A percentile compares a stretch with the other conserved stretches of the same genome.
phyloP scores from a whole-genome alignment of 352 stramenopile genomes.

The Achlya hypogyna region DNA sequence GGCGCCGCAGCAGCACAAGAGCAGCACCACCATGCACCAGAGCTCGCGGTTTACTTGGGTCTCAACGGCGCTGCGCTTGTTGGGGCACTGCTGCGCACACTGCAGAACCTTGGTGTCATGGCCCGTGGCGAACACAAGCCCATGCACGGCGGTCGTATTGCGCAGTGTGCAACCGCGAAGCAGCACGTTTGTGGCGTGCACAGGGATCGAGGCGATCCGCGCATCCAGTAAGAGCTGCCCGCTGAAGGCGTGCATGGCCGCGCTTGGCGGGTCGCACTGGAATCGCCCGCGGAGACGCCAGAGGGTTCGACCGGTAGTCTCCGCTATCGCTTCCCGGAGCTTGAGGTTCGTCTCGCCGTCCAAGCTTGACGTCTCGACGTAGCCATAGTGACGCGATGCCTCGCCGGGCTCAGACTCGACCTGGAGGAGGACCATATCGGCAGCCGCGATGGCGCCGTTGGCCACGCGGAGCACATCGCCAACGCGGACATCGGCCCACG shows the following conservation, averaged over 20 bases:
- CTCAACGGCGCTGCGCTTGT: constrained; percentile 81
- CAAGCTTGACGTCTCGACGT: constrained; percentile 82
- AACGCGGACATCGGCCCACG: constrained; percentile 70
- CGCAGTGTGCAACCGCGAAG: constrained; percentile 88
- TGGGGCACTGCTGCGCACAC: constrained; percentile 56
- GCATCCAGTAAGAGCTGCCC: constrained; percentile 34
- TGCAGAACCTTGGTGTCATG: constrained; percentile 82
- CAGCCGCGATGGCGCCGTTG: constrained; percentile 70
- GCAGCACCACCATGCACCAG: constrained; percentile 55
- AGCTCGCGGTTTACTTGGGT: constrained; percentile 74
- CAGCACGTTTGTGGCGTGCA: constrained; percentile 67
- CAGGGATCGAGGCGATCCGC: neutral
- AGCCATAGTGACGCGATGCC: constrained; percentile 55
- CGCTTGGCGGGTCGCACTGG: constrained; percentile 72
- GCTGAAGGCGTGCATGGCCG: constrained; percentile 62
- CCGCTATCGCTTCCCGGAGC: constrained; percentile 48
- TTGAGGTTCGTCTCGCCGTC: constrained; percentile 90
- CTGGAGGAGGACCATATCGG: constrained; percentile 76
- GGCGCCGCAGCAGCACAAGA: constrained; percentile 53
- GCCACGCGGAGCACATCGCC: constrained; percentile 73
- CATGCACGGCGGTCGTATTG: constrained; percentile 92
- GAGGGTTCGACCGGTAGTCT: neutral
- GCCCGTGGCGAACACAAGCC: constrained; percentile 90
- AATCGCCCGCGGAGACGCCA: constrained; percentile 30
- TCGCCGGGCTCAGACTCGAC: constrained; percentile 36